These are phyloP conservation scores for Prinsepia uniflora DNA, from an alignment of 306 rosid species.

Conservation along the genomic window DNA sequence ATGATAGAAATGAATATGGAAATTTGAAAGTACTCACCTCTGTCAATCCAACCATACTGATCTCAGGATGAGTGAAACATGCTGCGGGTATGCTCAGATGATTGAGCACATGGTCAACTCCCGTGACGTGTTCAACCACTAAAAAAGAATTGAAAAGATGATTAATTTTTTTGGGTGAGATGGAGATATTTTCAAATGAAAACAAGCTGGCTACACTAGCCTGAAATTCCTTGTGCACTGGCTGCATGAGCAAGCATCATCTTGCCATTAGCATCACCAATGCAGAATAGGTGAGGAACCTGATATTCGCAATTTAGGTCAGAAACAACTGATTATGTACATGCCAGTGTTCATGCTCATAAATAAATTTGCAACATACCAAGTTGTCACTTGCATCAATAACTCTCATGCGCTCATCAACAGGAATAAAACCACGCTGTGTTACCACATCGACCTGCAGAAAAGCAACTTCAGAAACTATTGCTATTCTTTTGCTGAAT, in stretches of 20 bases:
- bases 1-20: neutral
- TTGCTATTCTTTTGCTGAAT: conserved; percentile 11
- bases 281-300: conserved; percentile 89
- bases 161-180: neutral
- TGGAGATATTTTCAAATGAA: conserved; percentile 1
- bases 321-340: conserved; percentile 20
- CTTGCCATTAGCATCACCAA: conserved; percentile 96
- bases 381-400: conserved; percentile 75
- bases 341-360: conserved; percentile 7
- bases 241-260: conserved; percentile 99
- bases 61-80: conserved; percentile 95
- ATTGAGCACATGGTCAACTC: conserved; percentile 89
- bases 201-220: conserved; percentile 29
- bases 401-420: conserved; percentile 87
- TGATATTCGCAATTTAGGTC: conserved; percentile 36
- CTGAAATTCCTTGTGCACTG: conserved; percentile 97
- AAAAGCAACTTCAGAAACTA: conserved; percentile 20
- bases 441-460: conserved; percentile 74
- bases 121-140: conserved; percentile 97
- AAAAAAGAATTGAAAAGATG: conserved; percentile 14
- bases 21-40: conserved; percentile 43
- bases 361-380: conserved; percentile 44
- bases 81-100: conserved; percentile 96
- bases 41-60: conserved; percentile 94
- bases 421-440: conserved; percentile 89